Evolutionary conservation across 2,329 filamentous ascomycete species (phyloP), one percentile per base, ranked within the genome.

Genomic region (Stachybotrys echinatus): DNA sequence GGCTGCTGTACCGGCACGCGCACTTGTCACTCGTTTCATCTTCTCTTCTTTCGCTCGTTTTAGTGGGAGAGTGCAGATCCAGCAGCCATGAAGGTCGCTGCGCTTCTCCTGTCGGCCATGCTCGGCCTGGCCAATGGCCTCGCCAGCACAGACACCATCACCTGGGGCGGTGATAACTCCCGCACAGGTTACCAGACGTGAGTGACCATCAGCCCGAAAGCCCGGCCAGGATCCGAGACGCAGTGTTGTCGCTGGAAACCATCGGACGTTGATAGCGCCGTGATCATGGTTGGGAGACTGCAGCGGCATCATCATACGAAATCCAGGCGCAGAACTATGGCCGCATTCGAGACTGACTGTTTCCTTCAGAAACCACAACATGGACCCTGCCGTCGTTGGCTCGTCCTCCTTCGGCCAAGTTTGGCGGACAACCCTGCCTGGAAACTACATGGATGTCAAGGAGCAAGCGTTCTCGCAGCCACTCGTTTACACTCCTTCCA

Each of bases 361-460:
- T 2, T 10, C 5, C 12, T 12, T 6, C 40, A 69, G 67, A 19
- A 84, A 81, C 58, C 81, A 85, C 60, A 84, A 84, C 63, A 79
- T 85, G 74, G 79, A 84, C 57, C 81, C 81, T 1, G 70, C 75
- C 14, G 66, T 83, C 8, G 79, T 85, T 2, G 73, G 69, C 39
- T 79, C 76, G 49, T 63, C 74, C 3, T 71, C 77, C 47, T 84
- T 83, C 54, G 76, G 73, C 19, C 74, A 80, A 51, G 63, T 83
- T 7, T 84, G 80, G 67, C 73, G 69, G 56, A 75, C 74, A 0
- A 45, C 58, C 1, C 68, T 83, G 2, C 76, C 79, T 0, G 80
- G 80, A 6, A 71, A 65, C 18, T 83, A 80, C 61, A 70, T 72
- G 37, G 71, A 70, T 17, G 65, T 64, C 2, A 50, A 66, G 1